These are phyloP conservation scores for Tilletia setariae DNA, from an alignment of 1,284 basidiomycete genomes.

Conservation along the genomic window DNA sequence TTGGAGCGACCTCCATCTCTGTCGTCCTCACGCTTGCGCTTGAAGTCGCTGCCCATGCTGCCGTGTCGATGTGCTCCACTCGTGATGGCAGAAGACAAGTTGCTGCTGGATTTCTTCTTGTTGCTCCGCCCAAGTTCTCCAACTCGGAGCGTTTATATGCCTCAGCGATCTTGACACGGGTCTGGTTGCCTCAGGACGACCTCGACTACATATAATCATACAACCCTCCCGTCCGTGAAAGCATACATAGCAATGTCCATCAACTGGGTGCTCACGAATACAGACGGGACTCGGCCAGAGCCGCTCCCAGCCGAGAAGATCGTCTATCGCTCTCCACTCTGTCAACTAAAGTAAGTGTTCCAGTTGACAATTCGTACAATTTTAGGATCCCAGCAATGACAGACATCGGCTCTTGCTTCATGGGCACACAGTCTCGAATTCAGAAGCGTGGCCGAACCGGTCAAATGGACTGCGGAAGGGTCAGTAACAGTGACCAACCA, in stretches of 20 bases:
- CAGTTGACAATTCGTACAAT: not conserved
- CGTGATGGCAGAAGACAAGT: no score
- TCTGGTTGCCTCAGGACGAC: not conserved
- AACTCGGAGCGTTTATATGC: no score
- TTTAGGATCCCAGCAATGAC: not conserved
- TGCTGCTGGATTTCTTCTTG: no score
- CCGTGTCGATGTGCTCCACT: not conserved
- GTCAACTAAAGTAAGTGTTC: constrained; percentile 21
- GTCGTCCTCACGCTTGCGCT: not conserved
- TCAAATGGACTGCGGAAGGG: constrained; percentile 35
- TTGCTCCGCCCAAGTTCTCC: no score
- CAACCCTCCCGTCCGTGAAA: not conserved
- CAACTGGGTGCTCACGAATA: constrained; percentile 44
- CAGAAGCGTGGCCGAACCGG: constrained; percentile 12
- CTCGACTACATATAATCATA: no score
- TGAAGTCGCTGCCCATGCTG: not conserved
- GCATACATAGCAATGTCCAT: constrained; percentile 31
- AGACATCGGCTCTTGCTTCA: no score
- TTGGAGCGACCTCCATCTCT: not conserved
- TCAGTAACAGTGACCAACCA: constrained; percentile 34
- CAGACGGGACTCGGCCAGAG: constrained; percentile 29
- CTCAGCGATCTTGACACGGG: no score
- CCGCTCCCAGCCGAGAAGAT: constrained; percentile 39
- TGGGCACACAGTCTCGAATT: constrained; percentile 23
- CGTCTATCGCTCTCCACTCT: constrained; percentile 27